These are phyloP conservation scores for Pseudocercospora cruenta DNA, from an alignment of 2,329 filamentous ascomycete species.

Conservation along the genomic window DNA sequence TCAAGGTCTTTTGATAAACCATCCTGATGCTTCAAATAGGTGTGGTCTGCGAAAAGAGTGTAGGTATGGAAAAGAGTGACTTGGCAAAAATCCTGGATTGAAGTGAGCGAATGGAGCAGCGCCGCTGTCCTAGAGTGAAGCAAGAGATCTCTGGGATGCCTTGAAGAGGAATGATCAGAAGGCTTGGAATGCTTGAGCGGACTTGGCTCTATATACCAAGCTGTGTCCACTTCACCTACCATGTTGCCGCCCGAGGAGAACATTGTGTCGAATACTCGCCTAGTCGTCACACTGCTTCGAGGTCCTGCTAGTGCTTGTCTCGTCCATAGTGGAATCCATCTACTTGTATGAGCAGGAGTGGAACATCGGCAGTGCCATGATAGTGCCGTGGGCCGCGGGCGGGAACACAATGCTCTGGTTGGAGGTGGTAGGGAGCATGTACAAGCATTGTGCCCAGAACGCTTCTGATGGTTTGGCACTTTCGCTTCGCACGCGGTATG, in stretches of 20 bases:
- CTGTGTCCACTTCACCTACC: neutral
- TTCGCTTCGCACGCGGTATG: neutral
- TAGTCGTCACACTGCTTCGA: neutral
- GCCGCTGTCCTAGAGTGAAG: slow-evolving; percentile 18
- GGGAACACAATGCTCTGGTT: slow-evolving; percentile 1
- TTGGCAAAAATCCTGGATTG: slow-evolving; percentile 12
- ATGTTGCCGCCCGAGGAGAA: neutral
- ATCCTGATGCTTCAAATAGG: slow-evolving; percentile 16
- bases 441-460: slow-evolving; percentile 11
- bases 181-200: slow-evolving; percentile 17
- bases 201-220: slow-evolving; percentile 24
- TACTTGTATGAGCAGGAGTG: neutral
- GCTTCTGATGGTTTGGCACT: slow-evolving; percentile 2
- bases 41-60: slow-evolving; percentile 15
- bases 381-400: neutral
- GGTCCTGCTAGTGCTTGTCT: neutral
- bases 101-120: slow-evolving; percentile 23
- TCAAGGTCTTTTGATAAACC: slow-evolving; percentile 24
- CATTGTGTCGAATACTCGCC: neutral
- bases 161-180: slow-evolving; percentile 13
- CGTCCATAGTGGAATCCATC: slow-evolving; percentile 6
- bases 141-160: slow-evolving; percentile 18
- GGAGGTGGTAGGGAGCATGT: slow-evolving; percentile 1
- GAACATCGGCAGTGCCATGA: neutral
- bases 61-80: neutral